phyloP scores from a whole-genome alignment of 805 yeast species.

The Grigorovia yakushimaensis region DNA sequence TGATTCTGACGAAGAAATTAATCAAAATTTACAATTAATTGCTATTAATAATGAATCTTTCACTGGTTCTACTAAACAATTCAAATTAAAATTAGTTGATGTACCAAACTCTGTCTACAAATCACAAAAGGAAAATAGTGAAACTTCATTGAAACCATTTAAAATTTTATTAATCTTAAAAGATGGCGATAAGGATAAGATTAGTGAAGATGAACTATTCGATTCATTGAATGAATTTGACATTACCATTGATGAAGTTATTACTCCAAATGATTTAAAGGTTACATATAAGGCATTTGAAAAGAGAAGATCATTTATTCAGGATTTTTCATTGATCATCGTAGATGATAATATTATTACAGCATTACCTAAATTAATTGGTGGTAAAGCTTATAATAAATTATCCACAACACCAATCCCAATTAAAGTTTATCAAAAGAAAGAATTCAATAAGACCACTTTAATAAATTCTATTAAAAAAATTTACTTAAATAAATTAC shows the following conservation, averaged over 20 bases:
- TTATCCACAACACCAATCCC: conserved; percentile 60
- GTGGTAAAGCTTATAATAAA: conserved; percentile 73
- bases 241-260: conserved; percentile 36
- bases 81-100: conserved; percentile 44
- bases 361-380: conserved; percentile 72
- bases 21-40: conserved; percentile 44
- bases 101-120: conserved; percentile 29
- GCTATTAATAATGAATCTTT: conserved; percentile 58
- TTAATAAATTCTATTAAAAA: conserved; percentile 51
- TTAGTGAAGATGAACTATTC: conserved; percentile 44
- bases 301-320: conserved; percentile 64
- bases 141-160: conserved; percentile 27
- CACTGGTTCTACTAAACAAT: conserved; percentile 40
- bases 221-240: conserved; percentile 46
- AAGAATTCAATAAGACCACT: conserved; percentile 37
- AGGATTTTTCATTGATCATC: conserved; percentile 64
- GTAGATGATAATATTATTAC: conserved; percentile 78
- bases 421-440: conserved; percentile 35
- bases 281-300: conserved; percentile 84
- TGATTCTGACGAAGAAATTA: conserved; percentile 45
- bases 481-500: conserved; percentile 44
- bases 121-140: conserved; percentile 24
- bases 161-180: conserved; percentile 31
- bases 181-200: conserved; percentile 31
- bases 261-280: conserved; percentile 67